Percentiles rank a stretch among this genome's conserved stretches.
These are phyloP conservation scores for Elaeagnus macrophylla DNA, from an alignment of 306 rosid species.

Conservation along the genomic window DNA sequence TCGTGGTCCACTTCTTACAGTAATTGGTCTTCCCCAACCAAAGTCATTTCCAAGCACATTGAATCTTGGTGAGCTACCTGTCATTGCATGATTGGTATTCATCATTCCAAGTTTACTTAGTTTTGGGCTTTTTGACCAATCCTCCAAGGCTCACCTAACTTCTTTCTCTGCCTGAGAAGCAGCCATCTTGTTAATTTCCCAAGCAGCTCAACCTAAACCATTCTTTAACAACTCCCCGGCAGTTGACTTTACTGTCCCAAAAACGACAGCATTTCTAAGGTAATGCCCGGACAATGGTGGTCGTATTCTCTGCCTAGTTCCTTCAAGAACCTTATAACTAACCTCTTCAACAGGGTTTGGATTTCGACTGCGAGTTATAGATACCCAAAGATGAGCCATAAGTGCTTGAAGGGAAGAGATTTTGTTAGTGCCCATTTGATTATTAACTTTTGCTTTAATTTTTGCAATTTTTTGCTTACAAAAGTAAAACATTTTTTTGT, in stretches of 20 bases:
- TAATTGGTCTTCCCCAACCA: constrained; percentile 38
- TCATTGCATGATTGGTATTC: neutral
- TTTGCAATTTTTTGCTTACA: neutral
- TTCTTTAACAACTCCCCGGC: constrained; percentile 17
- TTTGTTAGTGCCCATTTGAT: neutral
- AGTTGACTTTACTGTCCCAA: constrained; percentile 3
- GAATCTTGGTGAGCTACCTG: constrained; percentile 33
- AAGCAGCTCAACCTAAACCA: constrained; percentile 20
- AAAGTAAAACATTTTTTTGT: neutral
- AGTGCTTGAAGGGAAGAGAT: constrained; percentile 1
- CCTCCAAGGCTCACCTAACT: constrained; percentile 4
- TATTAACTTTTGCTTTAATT: neutral
- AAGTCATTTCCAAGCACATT: constrained; percentile 33
- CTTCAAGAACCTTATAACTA: neutral
- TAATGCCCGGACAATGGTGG: constrained; percentile 10
- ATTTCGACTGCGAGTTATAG: neutral
- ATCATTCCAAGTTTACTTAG: neutral
- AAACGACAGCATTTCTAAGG: constrained; percentile 8
- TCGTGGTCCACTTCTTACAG: constrained; percentile 24
- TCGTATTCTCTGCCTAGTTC: neutral
- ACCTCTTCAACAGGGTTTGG: neutral
- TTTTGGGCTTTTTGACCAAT: constrained; percentile 20
- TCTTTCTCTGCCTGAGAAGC: constrained; percentile 8
- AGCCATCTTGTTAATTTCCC: constrained; percentile 27
- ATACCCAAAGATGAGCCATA: neutral